Evolutionary conservation across 2,329 filamentous ascomycete genomes (phyloP), one percentile per base, ranked within the genome.

Genomic region (Alternaria infectoria): DNA sequence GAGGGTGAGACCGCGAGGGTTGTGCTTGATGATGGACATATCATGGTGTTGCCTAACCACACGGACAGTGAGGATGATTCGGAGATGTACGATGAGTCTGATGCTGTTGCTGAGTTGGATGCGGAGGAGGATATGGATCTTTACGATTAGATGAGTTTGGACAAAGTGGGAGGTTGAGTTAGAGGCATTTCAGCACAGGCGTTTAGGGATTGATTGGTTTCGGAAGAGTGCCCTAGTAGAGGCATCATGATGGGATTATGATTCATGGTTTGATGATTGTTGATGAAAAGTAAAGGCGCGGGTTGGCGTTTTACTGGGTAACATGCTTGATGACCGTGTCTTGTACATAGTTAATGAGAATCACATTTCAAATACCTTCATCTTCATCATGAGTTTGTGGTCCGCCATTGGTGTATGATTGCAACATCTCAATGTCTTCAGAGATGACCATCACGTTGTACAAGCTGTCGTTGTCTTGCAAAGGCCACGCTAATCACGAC

Each of bases 1-100:
- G 95, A 99, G 69, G 94, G 94, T 46, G 96, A 99, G 83, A 83
- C 81, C 2, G 96, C 96, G 1, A 85, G 87, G 25, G 93, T 98
- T 23, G 89, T 92, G 49, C 85, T 98, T 64, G 87, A 91, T 28
- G 89, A 93, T 67, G 92, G 92, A 49, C 92, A 92, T 79, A 90
- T 98, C 62, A 83, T 88, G 3, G 93, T 99, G 2, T 76, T 96
- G 23, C 85, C 93, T 7, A 98, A 99, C 80, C 96, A 98, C 79
- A 88, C 90, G 46, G 81, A 86, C 40, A 89, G 86, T 69, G 86
- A 88, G 43, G 89, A 90, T 8, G 91, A 93, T 64, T 86, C 87
- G 12, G 90, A 93, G 51, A 90, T 93, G 89, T 82, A 90, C 54
- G 90, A 93, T 63, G 91, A 93, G 11, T 89, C 90, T 3, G 90